Base-by-base conservation (phyloP, 139 green algal species). In the Micractinium conductrix region DNA sequence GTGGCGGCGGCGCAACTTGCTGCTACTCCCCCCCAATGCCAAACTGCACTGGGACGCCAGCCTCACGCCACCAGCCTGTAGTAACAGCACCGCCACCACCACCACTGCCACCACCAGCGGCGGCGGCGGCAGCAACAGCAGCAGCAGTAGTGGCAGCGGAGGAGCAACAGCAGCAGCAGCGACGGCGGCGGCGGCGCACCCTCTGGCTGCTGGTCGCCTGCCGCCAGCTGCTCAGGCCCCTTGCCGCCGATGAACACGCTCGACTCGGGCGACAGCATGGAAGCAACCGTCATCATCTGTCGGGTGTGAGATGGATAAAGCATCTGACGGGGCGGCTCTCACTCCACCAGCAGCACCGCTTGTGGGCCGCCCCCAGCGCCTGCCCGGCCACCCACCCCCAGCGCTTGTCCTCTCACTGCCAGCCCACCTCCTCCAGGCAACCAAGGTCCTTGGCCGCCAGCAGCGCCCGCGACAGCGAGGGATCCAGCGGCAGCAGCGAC, bases 221-320 rank as follows among this genome's bases (percentile, higher is more conserved):
- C 84, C 44, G 60, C 60, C 58, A 83, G 67, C 75, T 88, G 78
- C 38, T 89, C 85, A 3, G 93, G 90, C 26, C 89, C 90, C 45
- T 91, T 89, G 21, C 90, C 89, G 0, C 89, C 81, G 26, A 86
- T 10, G 80, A 96, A 98, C 19, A 98, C 71, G 44, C 53, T 85
- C 40, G 90, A 90, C 71, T 98, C 96, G 16, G 92, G 91, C 26
- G 93, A 96, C 50, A 98, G 91, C 96, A 98, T 98, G 79, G 93
- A 91, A 0, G 93, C 94, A 55, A 82, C 76, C 8, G 76, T 82
- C 76, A 82, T 82, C 76, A 82, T 82, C 76, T 82, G 76, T 6
- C 24, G 38, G 68, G 33, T n/a, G 42, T 48, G 6, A 17, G 38
- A 33, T n/a, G 35, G 37, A 7, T 19, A 17, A 35, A 33, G 0